A percentile compares a stretch with the other conserved stretches of the same genome.
phyloP scores from a whole-genome alignment of 2,329 filamentous ascomycete species.

The Podosphaera xanthii region DNA sequence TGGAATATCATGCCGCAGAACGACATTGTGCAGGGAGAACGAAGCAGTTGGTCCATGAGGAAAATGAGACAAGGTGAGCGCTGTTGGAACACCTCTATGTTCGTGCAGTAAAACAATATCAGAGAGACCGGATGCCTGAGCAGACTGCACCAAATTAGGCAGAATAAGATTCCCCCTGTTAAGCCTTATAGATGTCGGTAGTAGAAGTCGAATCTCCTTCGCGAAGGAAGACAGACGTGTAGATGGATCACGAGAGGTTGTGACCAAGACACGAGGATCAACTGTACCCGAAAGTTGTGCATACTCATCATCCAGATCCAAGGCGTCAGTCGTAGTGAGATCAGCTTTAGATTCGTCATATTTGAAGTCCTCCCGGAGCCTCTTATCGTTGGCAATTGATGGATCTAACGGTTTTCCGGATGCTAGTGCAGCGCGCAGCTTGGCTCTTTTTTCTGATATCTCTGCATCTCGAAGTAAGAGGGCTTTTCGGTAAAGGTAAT shows the following conservation, averaged over 20 bases:
- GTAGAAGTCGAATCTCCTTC: conserved; percentile 67
- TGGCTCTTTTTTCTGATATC: conserved; percentile 73
- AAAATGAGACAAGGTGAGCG: conserved; percentile 66
- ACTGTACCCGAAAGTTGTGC: conserved; percentile 73
- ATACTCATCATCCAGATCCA: conserved; percentile 76
- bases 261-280: conserved; percentile 73
- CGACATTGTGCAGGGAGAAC: conserved; percentile 80
- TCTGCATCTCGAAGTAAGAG: conserved; percentile 76
- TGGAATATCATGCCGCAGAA: conserved; percentile 80
- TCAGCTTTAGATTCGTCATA: conserved; percentile 72
- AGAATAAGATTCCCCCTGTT: conserved; percentile 84
- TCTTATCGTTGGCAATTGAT: conserved; percentile 65
- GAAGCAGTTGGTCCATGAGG: conserved; percentile 74
- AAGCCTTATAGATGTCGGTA: conserved; percentile 67
- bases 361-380: conserved; percentile 67
- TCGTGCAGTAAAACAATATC: conserved; percentile 81
- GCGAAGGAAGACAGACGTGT: conserved; percentile 70
- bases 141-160: conserved; percentile 62
- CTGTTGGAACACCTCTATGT: conserved; percentile 78
- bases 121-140: conserved; percentile 55
- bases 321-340: conserved; percentile 39
- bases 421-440: conserved; percentile 67
- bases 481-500: conserved; percentile 80
- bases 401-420: conserved; percentile 71
- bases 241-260: conserved; percentile 73